phyloP scores from a whole-genome alignment of 106 monocot genomes.

The Acorus gramineus region DNA sequence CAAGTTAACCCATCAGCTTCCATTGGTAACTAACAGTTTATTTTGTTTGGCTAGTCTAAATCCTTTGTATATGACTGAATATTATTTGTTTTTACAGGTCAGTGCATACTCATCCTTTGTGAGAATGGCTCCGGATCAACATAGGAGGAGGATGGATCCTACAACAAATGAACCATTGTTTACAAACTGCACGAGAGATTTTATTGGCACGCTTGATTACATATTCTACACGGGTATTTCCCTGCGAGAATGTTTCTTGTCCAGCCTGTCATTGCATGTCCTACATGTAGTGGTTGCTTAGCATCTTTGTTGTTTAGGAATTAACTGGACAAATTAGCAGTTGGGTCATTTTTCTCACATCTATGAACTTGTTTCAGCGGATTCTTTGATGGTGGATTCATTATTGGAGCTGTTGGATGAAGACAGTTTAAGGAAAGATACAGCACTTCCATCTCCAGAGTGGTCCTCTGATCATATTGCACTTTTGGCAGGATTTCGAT shows the following conservation, averaged over 20 bases:
- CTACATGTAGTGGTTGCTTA: neutral
- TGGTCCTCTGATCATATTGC: conserved; percentile 99
- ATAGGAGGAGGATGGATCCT: conserved; percentile 68
- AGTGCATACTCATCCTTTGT: conserved; percentile 94
- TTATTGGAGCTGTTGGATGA: conserved; percentile 90
- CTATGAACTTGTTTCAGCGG: conserved; percentile 45
- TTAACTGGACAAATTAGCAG: neutral
- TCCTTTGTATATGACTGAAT: neutral
- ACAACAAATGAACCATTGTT: conserved; percentile 88
- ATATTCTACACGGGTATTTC: conserved; percentile 90
- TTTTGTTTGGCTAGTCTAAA: too few species aligned
- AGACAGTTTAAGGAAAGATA: conserved; percentile 77
- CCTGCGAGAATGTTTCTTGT: neutral
- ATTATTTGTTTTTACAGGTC: conserved; percentile 34
- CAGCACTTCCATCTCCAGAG: conserved; percentile 93
- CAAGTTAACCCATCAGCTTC: conserved; percentile 79
- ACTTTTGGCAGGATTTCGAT: conserved; percentile 86
- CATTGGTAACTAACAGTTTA: conserved; percentile 39
- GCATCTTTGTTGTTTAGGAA: neutral
- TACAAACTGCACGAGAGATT: conserved; percentile 80
- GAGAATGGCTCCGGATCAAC: conserved; percentile 47
- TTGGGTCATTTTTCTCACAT: neutral
- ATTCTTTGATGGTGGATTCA: conserved; percentile 80
- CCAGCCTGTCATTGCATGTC: neutral
- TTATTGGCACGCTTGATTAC: conserved; percentile 87